Conservation (phyloP, 129 eudicot species). For the Tagetes patula region DNA sequence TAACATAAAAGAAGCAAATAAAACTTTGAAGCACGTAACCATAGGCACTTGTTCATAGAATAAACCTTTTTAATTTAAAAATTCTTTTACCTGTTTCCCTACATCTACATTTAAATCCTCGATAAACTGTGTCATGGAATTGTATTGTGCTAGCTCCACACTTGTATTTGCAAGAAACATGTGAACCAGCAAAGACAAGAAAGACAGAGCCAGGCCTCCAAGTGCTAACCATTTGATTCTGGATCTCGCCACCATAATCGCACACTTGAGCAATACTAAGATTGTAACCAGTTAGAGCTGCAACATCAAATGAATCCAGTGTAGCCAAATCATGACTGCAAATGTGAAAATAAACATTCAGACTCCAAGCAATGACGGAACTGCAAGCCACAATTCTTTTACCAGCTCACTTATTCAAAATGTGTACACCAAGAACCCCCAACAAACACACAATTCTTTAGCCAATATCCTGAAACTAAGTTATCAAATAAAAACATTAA, state of each 20-base stretch:
- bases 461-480: constrained; percentile 18
- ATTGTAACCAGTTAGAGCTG: constrained; percentile 36
- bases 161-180: constrained; percentile 81
- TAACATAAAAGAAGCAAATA: constrained; percentile 18
- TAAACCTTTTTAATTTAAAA: constrained; percentile 4
- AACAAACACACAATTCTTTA: not conserved
- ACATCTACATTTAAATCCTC: constrained; percentile 62
- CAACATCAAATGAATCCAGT: constrained; percentile 17
- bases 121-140: constrained; percentile 43
- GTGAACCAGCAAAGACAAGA: constrained; percentile 76
- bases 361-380: not conserved
- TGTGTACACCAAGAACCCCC: constrained; percentile 8
- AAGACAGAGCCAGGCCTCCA: constrained; percentile 69
- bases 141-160: constrained; percentile 52
- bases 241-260: constrained; percentile 60
- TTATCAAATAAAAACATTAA: not conserved
- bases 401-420: constrained; percentile 7
- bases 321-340: constrained; percentile 36
- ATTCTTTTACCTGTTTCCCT: constrained; percentile 37
- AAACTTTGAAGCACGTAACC: not conserved
- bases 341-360: constrained; percentile 5
- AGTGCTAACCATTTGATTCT: constrained; percentile 85
- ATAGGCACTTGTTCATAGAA: not conserved
- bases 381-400: constrained; percentile 19
- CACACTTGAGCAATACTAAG: constrained; percentile 17